Conservation (phyloP, 2,329 filamentous ascomycete genomes). For the Fusarium oxysporum region DNA sequence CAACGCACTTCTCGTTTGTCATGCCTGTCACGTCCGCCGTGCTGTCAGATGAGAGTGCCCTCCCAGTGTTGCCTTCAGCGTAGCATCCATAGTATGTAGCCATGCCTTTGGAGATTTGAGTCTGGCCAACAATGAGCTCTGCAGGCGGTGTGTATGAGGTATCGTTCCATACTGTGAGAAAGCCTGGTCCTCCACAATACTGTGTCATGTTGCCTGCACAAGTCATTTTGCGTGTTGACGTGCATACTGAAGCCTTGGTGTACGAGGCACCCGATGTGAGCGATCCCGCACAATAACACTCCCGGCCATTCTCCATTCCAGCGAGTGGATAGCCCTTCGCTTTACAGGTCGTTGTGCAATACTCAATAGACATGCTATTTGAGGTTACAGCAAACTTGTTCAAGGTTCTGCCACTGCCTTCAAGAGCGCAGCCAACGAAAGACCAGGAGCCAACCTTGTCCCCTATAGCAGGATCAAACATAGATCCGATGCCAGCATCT, state of each 20-base stretch:
- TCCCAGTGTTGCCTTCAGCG: slow-evolving; percentile 23
- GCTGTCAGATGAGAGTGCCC: slow-evolving; percentile 34
- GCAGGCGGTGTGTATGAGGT: slow-evolving; percentile 34
- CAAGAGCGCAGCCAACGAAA: slow-evolving; percentile 34
- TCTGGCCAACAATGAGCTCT: slow-evolving; percentile 29
- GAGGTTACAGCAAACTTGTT: slow-evolving; percentile 32
- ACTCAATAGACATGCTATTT: slow-evolving; percentile 35
- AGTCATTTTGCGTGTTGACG: slow-evolving; percentile 32
- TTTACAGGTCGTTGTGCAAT: slow-evolving; percentile 37
- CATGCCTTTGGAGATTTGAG: slow-evolving; percentile 27
- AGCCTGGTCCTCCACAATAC: slow-evolving; percentile 35
- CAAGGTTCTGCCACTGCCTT: slow-evolving; percentile 27
- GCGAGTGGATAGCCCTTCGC: slow-evolving; percentile 36
- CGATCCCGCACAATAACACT: slow-evolving; percentile 36
- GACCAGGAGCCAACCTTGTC: slow-evolving; percentile 36
- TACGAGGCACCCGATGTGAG: slow-evolving; percentile 35
- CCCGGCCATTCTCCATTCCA: slow-evolving; percentile 36
- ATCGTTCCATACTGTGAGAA: slow-evolving; percentile 40
- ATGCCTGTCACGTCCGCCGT: slow-evolving; percentile 27
- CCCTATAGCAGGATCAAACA: slow-evolving; percentile 32
- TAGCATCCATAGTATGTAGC: slow-evolving; percentile 39
- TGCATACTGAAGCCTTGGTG: slow-evolving; percentile 24
- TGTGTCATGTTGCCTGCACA: slow-evolving; percentile 39
- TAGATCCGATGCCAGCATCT: slow-evolving; percentile 6
- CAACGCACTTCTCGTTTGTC: slow-evolving; percentile 47